phyloP scores from a whole-genome alignment of 1,139 yeast species.

The Yamadazyma jaroonii region DNA sequence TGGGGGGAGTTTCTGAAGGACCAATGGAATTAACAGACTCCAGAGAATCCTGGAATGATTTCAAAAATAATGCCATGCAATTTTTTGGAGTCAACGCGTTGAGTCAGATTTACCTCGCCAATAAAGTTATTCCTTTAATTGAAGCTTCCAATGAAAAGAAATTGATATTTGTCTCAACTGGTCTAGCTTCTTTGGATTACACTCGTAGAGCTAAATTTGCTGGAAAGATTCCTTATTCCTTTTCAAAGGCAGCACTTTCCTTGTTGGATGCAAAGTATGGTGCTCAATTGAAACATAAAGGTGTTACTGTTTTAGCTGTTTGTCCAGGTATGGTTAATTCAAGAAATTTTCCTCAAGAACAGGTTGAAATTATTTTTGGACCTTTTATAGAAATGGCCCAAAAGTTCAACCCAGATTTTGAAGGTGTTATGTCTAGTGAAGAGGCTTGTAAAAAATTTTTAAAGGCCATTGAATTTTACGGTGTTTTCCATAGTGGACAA shows the following conservation, averaged over 20 bases:
- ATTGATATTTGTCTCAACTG: constrained; percentile 20
- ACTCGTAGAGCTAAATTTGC: background rate
- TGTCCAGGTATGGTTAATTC: constrained; percentile 25
- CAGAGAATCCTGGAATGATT: constrained; percentile 1
- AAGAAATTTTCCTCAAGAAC: background rate
- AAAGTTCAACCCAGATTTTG: constrained; percentile 1
- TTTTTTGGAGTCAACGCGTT: constrained; percentile 19
- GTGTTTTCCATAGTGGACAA: background rate
- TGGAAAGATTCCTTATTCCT: background rate
- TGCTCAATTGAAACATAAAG: constrained; percentile 19
- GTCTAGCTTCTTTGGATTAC: constrained; percentile 17
- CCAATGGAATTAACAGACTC: constrained; percentile 2
- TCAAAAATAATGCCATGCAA: constrained; percentile 13
- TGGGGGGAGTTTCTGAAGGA: background rate
- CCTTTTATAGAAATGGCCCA: background rate
- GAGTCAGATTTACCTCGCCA: constrained; percentile 22
- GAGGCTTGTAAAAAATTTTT: background rate
- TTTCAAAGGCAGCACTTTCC: constrained; percentile 32
- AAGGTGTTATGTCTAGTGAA: background rate
- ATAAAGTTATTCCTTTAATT: constrained; percentile 23
- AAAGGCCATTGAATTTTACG: background rate
- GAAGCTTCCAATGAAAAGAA: constrained; percentile 18
- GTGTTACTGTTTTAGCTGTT: constrained; percentile 20
- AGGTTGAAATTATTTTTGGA: background rate
- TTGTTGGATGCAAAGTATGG: constrained; percentile 14